These are phyloP conservation scores for Phytophthora cactorum DNA, from an alignment of 352 stramenopile genomes.

Conservation along the genomic window DNA sequence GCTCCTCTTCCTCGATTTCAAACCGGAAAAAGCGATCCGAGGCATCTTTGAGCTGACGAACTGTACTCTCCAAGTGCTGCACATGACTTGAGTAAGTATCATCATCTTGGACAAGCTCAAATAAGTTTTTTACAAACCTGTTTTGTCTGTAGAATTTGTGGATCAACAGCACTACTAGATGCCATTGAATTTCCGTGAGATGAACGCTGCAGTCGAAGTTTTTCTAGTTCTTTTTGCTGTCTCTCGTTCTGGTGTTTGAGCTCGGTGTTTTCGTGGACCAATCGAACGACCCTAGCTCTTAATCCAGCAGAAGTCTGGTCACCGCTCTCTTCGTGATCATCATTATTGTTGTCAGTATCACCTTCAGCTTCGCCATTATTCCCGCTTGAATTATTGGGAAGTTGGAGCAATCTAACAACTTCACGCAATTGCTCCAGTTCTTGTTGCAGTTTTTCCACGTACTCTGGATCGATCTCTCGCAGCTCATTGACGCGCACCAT, in stretches of 20 bases:
- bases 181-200: background rate
- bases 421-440: slow-evolving; percentile 84
- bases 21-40: slow-evolving; percentile 93
- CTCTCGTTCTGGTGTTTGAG: slow-evolving; percentile 66
- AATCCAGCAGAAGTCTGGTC: slow-evolving; percentile 23
- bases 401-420: slow-evolving; percentile 55
- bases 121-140: slow-evolving; percentile 23
- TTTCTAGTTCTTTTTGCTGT: slow-evolving; percentile 66
- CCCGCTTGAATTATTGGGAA: slow-evolving; percentile 12
- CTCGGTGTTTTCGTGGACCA: slow-evolving; percentile 75
- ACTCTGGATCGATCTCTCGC: slow-evolving; percentile 84
- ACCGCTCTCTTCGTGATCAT: slow-evolving; percentile 24
- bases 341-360: slow-evolving; percentile 28
- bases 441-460: slow-evolving; percentile 89
- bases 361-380: slow-evolving; percentile 9
- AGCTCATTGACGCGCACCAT: slow-evolving; percentile 87
- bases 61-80: slow-evolving; percentile 69
- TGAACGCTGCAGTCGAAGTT: slow-evolving; percentile 38
- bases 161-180: slow-evolving; percentile 17
- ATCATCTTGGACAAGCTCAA: background rate
- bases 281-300: slow-evolving; percentile 43
- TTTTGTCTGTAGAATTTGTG: slow-evolving; percentile 38
- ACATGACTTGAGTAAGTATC: slow-evolving; percentile 3
- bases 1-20: slow-evolving; percentile 94
- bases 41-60: slow-evolving; percentile 77